Percentiles rank a stretch among this genome's conserved stretches.
phyloP scores from a whole-genome alignment of 2,329 filamentous ascomycete genomes.

The Fusarium sp. region DNA sequence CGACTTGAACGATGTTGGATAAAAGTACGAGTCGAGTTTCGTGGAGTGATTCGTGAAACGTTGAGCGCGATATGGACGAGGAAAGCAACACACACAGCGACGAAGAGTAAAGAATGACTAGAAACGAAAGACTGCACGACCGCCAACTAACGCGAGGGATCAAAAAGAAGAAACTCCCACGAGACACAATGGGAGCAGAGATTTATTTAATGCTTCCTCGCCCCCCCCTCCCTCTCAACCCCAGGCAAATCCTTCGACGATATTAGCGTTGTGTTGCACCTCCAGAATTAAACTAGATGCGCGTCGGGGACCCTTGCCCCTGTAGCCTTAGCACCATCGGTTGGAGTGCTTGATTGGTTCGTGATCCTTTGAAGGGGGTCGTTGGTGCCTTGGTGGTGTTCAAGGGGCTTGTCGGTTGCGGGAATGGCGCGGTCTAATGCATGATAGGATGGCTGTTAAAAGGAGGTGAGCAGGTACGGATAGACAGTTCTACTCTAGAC shows the following conservation, averaged over 20 bases:
- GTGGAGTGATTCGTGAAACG: neutral
- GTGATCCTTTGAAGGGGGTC: slow-evolving; percentile 8
- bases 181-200: slow-evolving; percentile 4
- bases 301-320: slow-evolving; percentile 14
- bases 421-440: slow-evolving; percentile 16
- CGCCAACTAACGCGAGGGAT: slow-evolving; percentile 1
- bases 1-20: neutral
- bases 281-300: neutral
- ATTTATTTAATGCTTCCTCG: slow-evolving; percentile 14
- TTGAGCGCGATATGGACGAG: neutral
- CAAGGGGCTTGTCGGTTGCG: slow-evolving; percentile 15
- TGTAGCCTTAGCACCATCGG: slow-evolving; percentile 20
- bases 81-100: slow-evolving; percentile 14
- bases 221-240: neutral
- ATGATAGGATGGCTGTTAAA: neutral
- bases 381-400: slow-evolving; percentile 2
- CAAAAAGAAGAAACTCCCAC: slow-evolving; percentile 2
- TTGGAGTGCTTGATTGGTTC: slow-evolving; percentile 20
- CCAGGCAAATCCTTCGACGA: slow-evolving; percentile 3
- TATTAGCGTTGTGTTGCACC: neutral
- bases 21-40: neutral
- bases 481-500: too few relatives aligned
- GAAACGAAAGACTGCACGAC: slow-evolving; percentile 11
- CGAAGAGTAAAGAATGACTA: slow-evolving; percentile 1
- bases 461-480: neutral